Evolutionary conservation across 2,329 filamentous ascomycete genomes (phyloP), one percentile per base, ranked within the genome.

Genomic region (Paraphaeosphaeria minitans): DNA sequence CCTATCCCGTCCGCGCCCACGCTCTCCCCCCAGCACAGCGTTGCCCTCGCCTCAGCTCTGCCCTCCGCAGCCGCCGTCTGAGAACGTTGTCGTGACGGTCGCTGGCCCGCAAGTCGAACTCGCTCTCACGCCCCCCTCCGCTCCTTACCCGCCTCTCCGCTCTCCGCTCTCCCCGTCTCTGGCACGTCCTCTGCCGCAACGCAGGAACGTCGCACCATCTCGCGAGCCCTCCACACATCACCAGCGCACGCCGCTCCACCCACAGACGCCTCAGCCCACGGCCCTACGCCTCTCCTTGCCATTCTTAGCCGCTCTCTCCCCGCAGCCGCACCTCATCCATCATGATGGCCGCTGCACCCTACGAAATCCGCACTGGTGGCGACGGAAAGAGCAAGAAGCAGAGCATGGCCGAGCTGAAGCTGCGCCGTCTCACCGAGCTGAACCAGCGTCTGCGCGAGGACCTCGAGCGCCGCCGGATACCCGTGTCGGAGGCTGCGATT

Each of bases 371-470:
- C 77, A 84, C 84, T 60, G 87, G 85, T 66, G 85, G 86, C 68
- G 86, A 87, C 75, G 82, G 84, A 68, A 87, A 86, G 85, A 96
- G 93, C 83, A 98, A 96, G 84, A 97, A 97, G 85, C 95, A 98
- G 83, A 97, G 92, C 77, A 98, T 99, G 92, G 94, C 94, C 70
- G 95, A 99, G 79, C 87, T 99, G 66, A 99, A 99, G 85, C 87
- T 98, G 73, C 89, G 95, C 74, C 90, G 95, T 66, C 85, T 99
- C 80, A 98, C 93, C 62, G 95, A 99, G 83, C 87, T 99, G 73
- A 99, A 98, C 85, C 92, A 92, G 80, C 90, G 95, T 71, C 83
- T 99, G 78, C 91, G 93, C 73, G 95, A 99, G 81, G 95, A 99
- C 78, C 84, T 99, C 65, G 95, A 98, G 73, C 88, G 95, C 77